Base-by-base conservation (phyloP, 2,329 filamentous ascomycete species). In the Colletotrichum abscissum region DNA sequence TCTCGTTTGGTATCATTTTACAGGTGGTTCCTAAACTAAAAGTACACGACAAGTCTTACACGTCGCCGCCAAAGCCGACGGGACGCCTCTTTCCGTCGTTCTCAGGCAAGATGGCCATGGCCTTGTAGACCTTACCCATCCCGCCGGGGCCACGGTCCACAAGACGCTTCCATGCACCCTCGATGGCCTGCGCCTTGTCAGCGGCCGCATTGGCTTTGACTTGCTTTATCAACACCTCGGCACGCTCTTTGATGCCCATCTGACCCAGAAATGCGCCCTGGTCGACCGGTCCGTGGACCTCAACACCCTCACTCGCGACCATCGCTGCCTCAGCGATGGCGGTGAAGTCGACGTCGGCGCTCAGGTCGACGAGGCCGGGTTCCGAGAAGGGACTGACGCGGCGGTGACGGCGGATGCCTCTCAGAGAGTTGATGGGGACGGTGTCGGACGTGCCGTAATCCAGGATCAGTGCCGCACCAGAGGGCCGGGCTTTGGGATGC, bases 71-170 rank as follows among this genome's bases (percentile, higher is more conserved):
- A 85, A 99, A 98, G 0, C 97, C 97, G 67, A 98, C 95, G 2
- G 96, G 96, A 72, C 92, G 88, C 78, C 95, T 90, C 74, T 86
- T 88, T 1, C 93, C 92, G 46, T 88, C 89, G 75, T 93, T 94
- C 82, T 95, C 93, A 0, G 97, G 97, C 78, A 98, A 80, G 78
- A 99, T 94, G 14, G 95, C 94, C 88, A 99, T 88, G 28, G 91
- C 95, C 84, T 98, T 98, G 82, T 99, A 99, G 26, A 98, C 86
- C 84, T 92, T 95, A 0, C 97, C 97, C 97, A 99, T 99, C 0
- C 95, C 96, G 64, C 90, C 91, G 1, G 92, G 93, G 0, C 94
- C 92, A 55, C 91, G 88, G 81, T 98, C 95, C n/a, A 98, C 90
- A 64, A 99, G 85, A 74, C 97, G 88, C 84, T 90, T 92, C 90